These are phyloP conservation scores for Calamus simplicifolius DNA, from an alignment of 176 grass and related monocot genomes.

Conservation along the genomic window DNA sequence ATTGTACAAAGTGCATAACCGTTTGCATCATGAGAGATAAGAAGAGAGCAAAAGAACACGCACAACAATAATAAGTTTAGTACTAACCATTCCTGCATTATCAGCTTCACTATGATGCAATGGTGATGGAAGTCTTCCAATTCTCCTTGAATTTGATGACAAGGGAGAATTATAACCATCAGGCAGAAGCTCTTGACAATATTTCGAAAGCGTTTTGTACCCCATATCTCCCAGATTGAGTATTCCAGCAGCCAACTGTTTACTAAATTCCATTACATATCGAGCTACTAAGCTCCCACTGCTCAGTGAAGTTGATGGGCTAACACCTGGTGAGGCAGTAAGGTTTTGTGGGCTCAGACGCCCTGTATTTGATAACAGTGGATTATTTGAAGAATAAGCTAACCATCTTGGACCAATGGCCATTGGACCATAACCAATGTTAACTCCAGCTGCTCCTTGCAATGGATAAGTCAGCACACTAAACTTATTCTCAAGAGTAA, in stretches of 20 bases:
- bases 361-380: slow-evolving; percentile 72
- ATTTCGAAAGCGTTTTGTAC: slow-evolving; percentile 90
- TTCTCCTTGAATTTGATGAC: slow-evolving; percentile 77
- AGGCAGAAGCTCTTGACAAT: slow-evolving; percentile 87
- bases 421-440: slow-evolving; percentile 95
- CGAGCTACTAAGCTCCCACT: slow-evolving; percentile 95
- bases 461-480: slow-evolving; percentile 87
- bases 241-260: slow-evolving; percentile 93
- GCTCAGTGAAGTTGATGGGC: slow-evolving; percentile 92
- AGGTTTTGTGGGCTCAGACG: slow-evolving; percentile 95
- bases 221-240: slow-evolving; percentile 96
- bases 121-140: slow-evolving; percentile 58
- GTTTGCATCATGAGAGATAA: too few relatives aligned
- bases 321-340: slow-evolving; percentile 91
- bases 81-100: slow-evolving; percentile 89
- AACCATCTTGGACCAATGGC: slow-evolving; percentile 93
- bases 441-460: slow-evolving; percentile 76
- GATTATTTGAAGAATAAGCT: slow-evolving; percentile 80
- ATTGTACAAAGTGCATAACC: too few relatives aligned
- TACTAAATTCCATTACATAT: slow-evolving; percentile 98
- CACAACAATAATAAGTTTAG: slow-evolving; percentile 4
- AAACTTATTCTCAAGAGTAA: slow-evolving; percentile 93
- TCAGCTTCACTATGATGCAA: slow-evolving; percentile 84
- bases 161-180: slow-evolving; percentile 86
- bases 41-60: slow-evolving; percentile 1